Conservation (phyloP, 2,329 filamentous ascomycete genomes). For the Coniochaeta pulveracea region DNA sequence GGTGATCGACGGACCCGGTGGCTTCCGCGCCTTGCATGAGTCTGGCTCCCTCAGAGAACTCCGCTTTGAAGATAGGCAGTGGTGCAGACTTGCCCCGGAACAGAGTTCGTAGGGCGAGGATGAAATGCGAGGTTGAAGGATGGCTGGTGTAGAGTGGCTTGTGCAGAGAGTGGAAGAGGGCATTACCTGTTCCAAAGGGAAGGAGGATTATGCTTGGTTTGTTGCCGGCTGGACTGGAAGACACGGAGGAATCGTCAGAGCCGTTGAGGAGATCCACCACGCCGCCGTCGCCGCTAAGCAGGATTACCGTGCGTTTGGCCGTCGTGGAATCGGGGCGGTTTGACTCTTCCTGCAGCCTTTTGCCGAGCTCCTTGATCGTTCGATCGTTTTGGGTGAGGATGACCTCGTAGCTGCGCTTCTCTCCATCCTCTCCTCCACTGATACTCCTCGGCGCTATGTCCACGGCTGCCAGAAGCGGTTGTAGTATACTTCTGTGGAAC, state of each 20-base stretch:
- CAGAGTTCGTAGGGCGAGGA: conserved; percentile 44
- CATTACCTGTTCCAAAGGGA: conserved; percentile 56
- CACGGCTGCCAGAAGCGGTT: conserved; percentile 39
- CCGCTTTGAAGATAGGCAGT: conserved; percentile 52
- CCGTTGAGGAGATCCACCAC: conserved; percentile 73
- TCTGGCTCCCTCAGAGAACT: conserved; percentile 46
- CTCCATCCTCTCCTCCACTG: not conserved
- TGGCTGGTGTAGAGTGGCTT: conserved; percentile 37
- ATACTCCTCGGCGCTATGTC: conserved; percentile 20
- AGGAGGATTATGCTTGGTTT: conserved; percentile 38
- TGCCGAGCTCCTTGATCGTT: conserved; percentile 51
- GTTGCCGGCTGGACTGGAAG: conserved; percentile 3
- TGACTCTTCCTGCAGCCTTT: conserved; percentile 17
- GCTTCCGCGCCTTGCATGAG: conserved; percentile 22
- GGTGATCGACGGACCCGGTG: conserved; percentile 21
- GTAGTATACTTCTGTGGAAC: conserved; percentile 45
- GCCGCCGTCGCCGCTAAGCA: conserved; percentile 83
- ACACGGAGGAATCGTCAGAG: conserved; percentile 16
- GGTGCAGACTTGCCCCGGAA: conserved; percentile 41
- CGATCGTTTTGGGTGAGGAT: conserved; percentile 52
- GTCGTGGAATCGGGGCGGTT: conserved; percentile 1
- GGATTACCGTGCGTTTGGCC: conserved; percentile 48
- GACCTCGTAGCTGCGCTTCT: conserved; percentile 29
- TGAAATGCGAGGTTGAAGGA: conserved; percentile 26
- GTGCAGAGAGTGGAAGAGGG: conserved; percentile 50